These are phyloP conservation scores for Penicillium vulpinum DNA, from an alignment of 2,329 filamentous ascomycete genomes.

Conservation along the genomic window DNA sequence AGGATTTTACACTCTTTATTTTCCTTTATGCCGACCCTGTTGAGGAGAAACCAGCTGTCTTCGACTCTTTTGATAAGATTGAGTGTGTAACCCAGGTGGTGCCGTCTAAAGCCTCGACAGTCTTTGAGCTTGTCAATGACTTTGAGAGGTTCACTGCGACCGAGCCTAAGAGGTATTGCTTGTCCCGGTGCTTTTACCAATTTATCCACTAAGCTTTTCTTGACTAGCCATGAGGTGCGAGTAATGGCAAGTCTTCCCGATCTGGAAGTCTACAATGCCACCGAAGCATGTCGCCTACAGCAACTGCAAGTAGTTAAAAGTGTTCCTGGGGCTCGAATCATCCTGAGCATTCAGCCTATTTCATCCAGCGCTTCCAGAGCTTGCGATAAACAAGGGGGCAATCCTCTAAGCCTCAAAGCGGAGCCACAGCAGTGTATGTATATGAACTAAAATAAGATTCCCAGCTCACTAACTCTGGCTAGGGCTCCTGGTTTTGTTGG, in stretches of 20 bases:
- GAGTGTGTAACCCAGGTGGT: not conserved
- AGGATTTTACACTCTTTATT: not conserved
- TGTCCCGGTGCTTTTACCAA: not conserved
- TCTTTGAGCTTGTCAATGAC: not conserved
- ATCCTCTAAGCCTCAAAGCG: conserved; percentile 7
- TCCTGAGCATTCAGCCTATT: conserved; percentile 14
- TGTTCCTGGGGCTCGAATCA: conserved; percentile 7
- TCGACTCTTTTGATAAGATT: not conserved
- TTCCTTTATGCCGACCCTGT: not conserved
- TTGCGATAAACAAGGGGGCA: conserved; percentile 6
- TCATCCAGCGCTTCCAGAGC: conserved; percentile 4
- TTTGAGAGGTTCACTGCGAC: not conserved
- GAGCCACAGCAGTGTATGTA: conserved; percentile 14
- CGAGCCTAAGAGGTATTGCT: not conserved
- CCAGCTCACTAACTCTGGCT: not conserved
- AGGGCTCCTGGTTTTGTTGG: conserved; percentile 18
- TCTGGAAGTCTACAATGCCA: conserved; percentile 12
- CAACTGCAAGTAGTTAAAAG: conserved; percentile 3
- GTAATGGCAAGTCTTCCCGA: conserved; percentile 12
- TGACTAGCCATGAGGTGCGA: conserved; percentile 18
- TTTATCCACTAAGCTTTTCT: not conserved
- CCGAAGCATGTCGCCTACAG: conserved; percentile 5
- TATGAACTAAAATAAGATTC: not conserved
- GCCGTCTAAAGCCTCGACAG: not conserved
- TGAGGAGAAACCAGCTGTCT: not conserved